Base-by-base conservation (phyloP, 202 grass and related monocot genomes). In the Carex sylvatica region DNA sequence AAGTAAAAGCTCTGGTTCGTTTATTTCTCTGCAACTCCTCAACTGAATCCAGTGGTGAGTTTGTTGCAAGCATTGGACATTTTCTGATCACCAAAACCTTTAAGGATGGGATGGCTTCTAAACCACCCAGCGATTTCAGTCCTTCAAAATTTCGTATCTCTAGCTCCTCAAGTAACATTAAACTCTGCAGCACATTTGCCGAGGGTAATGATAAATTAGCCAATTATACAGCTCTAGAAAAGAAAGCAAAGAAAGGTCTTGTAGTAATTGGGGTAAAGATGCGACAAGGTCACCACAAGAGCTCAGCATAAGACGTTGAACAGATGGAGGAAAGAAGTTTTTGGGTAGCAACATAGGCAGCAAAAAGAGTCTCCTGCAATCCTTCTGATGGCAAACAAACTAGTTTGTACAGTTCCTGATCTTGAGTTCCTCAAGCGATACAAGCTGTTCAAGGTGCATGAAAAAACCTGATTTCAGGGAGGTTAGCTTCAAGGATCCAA, bases 121-220 rank as follows among this genome's bases (percentile, higher is more conserved):
- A 83, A 74, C 52, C 52, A 47, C 82, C 82, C 8, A 85, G 72
- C 13, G 71, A 85, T 85, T 23, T 33, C 58, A 85, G n/a, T 7
- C 51, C 2, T 24, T 0, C 2, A 14, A 58, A 85, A 54, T 59
- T 54, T 53, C 54, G 1, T 28, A 74, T 74, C 14, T 4, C 0
- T 59, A 83, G 15, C 53, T 38, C 19, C 20, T 35, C 31, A 14
- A 83, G 59, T 24, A 68, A 53, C 23, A 2, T 74, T 71, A 60
- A 74, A 22, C 66, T 13, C 8, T 47, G 24, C 14, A 84, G 23
- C 14, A 66, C 58, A 30, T 24, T 74, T 42, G 55, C 55, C 20
- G 83, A 77, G 6, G 70, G 83, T 13, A 85, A 28, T 13, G 63
- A 46, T 55, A 85, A 61, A 44, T 80, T 85, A 44, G 19, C 19